Evolutionary conservation across 306 rosid species (phyloP).

Genomic region (Prunus kanzakura): DNA sequence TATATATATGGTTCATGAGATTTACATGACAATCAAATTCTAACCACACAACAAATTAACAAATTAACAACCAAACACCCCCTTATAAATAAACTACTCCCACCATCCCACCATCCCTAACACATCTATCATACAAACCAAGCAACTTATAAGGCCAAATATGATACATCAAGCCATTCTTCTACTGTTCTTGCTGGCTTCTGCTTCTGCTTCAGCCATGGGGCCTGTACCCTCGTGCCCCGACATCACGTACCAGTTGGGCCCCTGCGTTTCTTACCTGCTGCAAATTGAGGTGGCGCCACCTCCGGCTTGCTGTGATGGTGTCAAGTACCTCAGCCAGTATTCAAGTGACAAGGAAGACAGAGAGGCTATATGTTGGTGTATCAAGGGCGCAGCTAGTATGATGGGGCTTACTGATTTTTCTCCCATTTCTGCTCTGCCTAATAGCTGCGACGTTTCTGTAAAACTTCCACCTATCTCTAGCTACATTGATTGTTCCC

Average conservation of each 20-base stretch:
- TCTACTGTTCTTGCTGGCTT: not conserved
- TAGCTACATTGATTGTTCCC: slow-evolving; percentile 12
- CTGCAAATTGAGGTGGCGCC: not conserved
- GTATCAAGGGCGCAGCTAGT: not conserved
- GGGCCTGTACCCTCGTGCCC: not conserved
- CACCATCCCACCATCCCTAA: not conserved
- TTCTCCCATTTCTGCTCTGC: not conserved
- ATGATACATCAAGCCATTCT: not conserved
- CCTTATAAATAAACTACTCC: not conserved
- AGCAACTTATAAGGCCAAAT: not conserved
- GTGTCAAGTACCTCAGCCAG: not conserved
- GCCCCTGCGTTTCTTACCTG: not conserved
- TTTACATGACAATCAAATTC: not conserved
- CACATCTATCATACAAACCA: not conserved
- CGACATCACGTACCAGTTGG: not conserved
- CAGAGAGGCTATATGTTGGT: not conserved
- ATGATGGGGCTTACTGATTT: not conserved
- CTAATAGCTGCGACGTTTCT: not conserved
- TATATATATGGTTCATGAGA: not conserved
- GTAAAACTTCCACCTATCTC: not conserved
- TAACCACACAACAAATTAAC: not conserved
- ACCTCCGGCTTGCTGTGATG: not conserved
- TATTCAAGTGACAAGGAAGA: not conserved
- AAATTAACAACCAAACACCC: not conserved
- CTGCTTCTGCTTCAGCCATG: not conserved